A percentile compares a stretch with the other conserved stretches of the same genome.
phyloP scores from a whole-genome alignment of 1,284 basidiomycete genomes.

The Pterula multifida region DNA sequence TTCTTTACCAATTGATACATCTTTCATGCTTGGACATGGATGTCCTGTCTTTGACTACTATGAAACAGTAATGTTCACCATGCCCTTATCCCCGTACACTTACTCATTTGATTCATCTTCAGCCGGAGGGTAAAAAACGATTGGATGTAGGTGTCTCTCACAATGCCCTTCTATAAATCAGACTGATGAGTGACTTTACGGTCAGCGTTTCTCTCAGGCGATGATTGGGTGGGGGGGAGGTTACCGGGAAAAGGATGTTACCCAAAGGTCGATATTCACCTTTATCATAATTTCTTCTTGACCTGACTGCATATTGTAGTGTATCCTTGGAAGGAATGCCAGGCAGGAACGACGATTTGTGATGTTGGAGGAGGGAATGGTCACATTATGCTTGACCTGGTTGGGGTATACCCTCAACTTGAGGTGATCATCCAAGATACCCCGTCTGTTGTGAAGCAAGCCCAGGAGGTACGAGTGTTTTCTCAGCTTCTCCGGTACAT shows the following conservation, averaged over 20 bases:
- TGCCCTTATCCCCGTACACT: slow-evolving; percentile 13
- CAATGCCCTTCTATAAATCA: slow-evolving; percentile 13
- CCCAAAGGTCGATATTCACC: background rate
- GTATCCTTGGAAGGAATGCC: slow-evolving; percentile 32
- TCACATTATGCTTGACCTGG: slow-evolving; percentile 26
- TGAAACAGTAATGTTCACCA: background rate
- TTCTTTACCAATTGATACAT: background rate
- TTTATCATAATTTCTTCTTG: background rate
- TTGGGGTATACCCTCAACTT: slow-evolving; percentile 26
- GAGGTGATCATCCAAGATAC: slow-evolving; percentile 33
- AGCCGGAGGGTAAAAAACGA: too few relatives aligned
- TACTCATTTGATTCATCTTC: slow-evolving; percentile 8
- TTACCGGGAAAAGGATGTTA: background rate
- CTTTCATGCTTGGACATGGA: background rate
- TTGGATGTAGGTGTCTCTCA: too few relatives aligned
- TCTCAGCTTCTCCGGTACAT: background rate
- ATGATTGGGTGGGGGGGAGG: slow-evolving; percentile 12
- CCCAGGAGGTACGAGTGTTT: slow-evolving; percentile 15
- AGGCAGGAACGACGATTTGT: slow-evolving; percentile 24
- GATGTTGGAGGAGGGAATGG: slow-evolving; percentile 40
- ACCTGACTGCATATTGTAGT: slow-evolving; percentile 11
- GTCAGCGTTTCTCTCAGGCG: slow-evolving; percentile 15
- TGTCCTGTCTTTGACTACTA: background rate
- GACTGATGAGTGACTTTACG: slow-evolving; percentile 9
- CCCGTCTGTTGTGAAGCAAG: slow-evolving; percentile 23